Percentiles rank a stretch among this genome's conserved stretches.
Conservation (phyloP, 805 yeast species). For the Metschnikowia hibisci region DNA sequence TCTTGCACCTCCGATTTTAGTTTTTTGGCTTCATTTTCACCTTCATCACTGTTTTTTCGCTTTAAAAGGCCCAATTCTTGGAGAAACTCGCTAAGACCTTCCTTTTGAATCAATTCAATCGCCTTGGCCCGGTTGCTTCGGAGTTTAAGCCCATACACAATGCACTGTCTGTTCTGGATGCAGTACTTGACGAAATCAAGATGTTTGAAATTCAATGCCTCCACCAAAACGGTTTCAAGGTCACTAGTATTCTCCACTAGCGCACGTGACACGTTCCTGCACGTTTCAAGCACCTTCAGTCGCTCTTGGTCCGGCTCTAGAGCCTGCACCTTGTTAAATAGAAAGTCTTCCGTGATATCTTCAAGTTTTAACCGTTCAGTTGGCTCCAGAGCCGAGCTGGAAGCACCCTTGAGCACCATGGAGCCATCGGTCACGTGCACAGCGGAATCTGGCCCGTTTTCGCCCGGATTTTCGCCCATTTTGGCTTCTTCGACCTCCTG, state of each 20-base stretch:
- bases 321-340: conserved; percentile 33
- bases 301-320: conserved; percentile 35
- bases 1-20: conserved; percentile 4
- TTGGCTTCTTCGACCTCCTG: conserved; percentile 23
- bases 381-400: neutral
- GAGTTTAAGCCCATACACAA: conserved; percentile 55
- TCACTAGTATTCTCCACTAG: conserved; percentile 37
- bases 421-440: conserved; percentile 13
- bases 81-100: conserved; percentile 40
- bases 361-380: conserved; percentile 4
- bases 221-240: conserved; percentile 52
- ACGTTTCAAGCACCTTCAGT: conserved; percentile 31
- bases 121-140: conserved; percentile 28
- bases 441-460: neutral
- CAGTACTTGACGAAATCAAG: conserved; percentile 47
- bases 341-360: conserved; percentile 14
- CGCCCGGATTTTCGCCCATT: conserved; percentile 20
- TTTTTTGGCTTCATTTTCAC: conserved; percentile 1
- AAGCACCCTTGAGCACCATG: neutral
- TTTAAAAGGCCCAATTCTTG: conserved; percentile 35
- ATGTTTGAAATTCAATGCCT: conserved; percentile 49
- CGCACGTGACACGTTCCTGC: conserved; percentile 37
- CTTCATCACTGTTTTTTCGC: conserved; percentile 10
- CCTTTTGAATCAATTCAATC: conserved; percentile 42
- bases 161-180: conserved; percentile 45